Percentiles rank a stretch among this genome's conserved stretches.
Conservation (phyloP, 371 early-diverging fungal species). For the Mortierella sp. region DNA sequence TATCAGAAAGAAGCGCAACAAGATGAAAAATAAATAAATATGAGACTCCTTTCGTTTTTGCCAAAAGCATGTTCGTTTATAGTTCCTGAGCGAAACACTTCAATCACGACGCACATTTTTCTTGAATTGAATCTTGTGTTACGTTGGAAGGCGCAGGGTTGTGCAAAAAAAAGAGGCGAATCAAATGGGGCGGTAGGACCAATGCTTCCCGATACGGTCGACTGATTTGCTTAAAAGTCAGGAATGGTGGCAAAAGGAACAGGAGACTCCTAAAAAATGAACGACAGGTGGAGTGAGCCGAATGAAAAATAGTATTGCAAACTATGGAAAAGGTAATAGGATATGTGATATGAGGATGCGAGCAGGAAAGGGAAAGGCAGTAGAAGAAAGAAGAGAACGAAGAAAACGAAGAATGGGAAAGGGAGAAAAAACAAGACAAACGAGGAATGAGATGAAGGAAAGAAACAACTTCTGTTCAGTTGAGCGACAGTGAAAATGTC, state of each 20-base stretch:
- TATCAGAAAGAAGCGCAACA: not conserved
- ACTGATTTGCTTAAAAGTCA: not conserved
- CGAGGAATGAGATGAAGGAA: not conserved
- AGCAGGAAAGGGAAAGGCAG: too few species aligned
- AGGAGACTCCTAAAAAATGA: not conserved
- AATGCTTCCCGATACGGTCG: not conserved
- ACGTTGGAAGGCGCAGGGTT: not conserved
- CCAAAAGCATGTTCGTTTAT: too few species aligned
- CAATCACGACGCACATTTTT: not conserved
- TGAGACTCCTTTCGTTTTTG: too few species aligned
- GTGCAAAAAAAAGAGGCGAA: not conserved
- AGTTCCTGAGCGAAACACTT: too few species aligned
- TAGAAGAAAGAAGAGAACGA: too few species aligned
- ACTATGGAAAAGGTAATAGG: too few species aligned
- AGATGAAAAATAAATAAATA: not conserved
- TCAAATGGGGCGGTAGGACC: not conserved
- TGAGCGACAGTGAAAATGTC: too few species aligned
- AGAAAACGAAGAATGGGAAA: too few species aligned
- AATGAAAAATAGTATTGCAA: not conserved
- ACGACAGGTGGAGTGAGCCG: not conserved
- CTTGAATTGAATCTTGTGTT: not conserved
- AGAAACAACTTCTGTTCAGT: not conserved
- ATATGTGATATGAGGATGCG: too few species aligned
- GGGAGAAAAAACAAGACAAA: not conserved
- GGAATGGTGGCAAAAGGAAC: not conserved